Evolutionary conservation across 805 yeast genomes (phyloP).

Genomic region (Metschnikowia matae): DNA sequence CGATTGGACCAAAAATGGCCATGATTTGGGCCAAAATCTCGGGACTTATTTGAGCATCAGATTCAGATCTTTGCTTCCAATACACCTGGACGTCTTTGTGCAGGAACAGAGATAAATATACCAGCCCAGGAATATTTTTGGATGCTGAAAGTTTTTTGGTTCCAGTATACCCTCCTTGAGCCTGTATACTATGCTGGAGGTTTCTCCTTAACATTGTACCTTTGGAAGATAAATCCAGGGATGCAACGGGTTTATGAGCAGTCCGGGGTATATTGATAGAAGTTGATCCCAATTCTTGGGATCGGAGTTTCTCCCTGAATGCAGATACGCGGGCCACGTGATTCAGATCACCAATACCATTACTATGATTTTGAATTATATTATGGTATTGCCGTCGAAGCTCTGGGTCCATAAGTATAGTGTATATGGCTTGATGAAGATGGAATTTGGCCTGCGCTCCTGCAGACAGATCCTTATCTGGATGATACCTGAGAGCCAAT

Average conservation of each 20-base stretch:
- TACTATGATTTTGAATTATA: neutral
- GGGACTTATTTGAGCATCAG: conserved; percentile 27
- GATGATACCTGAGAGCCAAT: conserved; percentile 36
- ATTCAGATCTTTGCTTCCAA: conserved; percentile 44
- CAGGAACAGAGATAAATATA: conserved; percentile 4
- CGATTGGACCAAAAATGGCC: conserved; percentile 44
- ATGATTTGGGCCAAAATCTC: conserved; percentile 37
- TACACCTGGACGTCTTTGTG: conserved; percentile 26
- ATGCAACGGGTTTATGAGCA: too few relatives aligned
- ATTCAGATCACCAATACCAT: too few relatives aligned
- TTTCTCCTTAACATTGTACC: conserved; percentile 19
- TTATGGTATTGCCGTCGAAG: conserved; percentile 30
- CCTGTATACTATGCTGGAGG: conserved; percentile 7
- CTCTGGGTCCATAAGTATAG: conserved; percentile 25
- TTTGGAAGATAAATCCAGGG: conserved; percentile 20
- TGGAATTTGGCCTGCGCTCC: conserved; percentile 29
- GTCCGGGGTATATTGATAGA: too few relatives aligned
- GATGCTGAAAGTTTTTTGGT: conserved; percentile 19
- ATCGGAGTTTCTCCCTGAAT: conserved; percentile 29
- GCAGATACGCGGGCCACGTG: conserved; percentile 17
- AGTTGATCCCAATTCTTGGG: conserved; percentile 15
- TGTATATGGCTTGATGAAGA: conserved; percentile 26
- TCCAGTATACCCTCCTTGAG: conserved; percentile 16
- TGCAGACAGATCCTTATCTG: conserved; percentile 34
- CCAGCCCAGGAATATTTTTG: too few relatives aligned